Base-by-base conservation (phyloP, 2,329 filamentous ascomycete genomes). In the Clonostachys chloroleuca region DNA sequence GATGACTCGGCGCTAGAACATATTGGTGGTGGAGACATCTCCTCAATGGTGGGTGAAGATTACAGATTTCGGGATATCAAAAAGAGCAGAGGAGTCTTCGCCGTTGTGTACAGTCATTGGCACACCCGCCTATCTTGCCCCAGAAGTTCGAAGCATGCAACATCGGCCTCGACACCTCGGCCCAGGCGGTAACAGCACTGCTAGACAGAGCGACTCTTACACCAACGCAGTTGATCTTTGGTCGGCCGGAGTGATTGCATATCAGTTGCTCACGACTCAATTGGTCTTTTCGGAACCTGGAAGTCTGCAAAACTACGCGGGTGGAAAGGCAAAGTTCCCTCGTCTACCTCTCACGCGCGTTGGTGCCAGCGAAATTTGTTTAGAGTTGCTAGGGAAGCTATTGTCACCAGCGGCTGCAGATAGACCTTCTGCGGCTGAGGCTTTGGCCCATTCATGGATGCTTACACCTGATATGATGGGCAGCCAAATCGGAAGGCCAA, bases 191-290 rank as follows among this genome's bases (percentile, higher is more conserved):
- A 39, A 39, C 17, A 18, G 17, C 12, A n/a, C 36, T 3, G 36
- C 36, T 39, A 5, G 2, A n/a, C 24, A 30, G 24, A 30, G 24
- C 10, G 24, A 30, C 6, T n/a, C 30, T 16, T 48, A 45, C 34
- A 44, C 43, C 20, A 34, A 24, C 5, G 42, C 37, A 7, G 37
- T 48, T 9, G 47, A 48, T 37, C 9, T 48, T 12, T 48, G 74
- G 47, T 50, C 44, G 7, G n/a, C 17, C 5, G 36, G 36, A n/a
- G 17, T 39, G 14, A 39, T 39, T 18, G 17, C 36, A 18, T 39
- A 39, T n/a, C 14, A 39, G 36, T n/a, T 39, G 36, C 36, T 39
- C 9, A 30, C 24, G 24, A 30, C 24, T 30, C 24, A 30, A 10
- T 30, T 30, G 24, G 24, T 30, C 24, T 30, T 30, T 30, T 30